Percentiles rank a stretch among this genome's conserved stretches.
Evolutionary conservation across 768 basidiomycete species (phyloP).

Genomic region (Hypholoma sublateritium): DNA sequence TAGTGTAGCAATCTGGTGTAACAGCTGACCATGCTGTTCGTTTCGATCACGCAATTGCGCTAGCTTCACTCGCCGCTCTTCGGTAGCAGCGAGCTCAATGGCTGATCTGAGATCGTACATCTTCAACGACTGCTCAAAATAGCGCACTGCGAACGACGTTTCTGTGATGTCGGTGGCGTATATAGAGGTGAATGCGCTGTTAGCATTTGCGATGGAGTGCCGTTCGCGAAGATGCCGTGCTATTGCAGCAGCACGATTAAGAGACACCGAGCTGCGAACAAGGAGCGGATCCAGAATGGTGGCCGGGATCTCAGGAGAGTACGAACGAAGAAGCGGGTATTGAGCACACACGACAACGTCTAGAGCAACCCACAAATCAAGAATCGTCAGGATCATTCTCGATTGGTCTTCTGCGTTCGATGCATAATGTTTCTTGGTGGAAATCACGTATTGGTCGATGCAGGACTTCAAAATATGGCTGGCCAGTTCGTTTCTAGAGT

Average conservation of each 20-base stretch:
- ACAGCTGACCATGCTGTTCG: constrained; percentile 17
- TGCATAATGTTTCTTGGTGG: constrained; percentile 24
- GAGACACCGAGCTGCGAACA: constrained; percentile 27
- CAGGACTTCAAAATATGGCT: constrained; percentile 23
- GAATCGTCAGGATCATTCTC: constrained; percentile 42
- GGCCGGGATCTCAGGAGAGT: constrained; percentile 44
- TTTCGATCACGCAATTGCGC: constrained; percentile 26
- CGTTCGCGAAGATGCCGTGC: constrained; percentile 31
- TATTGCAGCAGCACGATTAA: constrained; percentile 27
- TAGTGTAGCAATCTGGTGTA: neutral
- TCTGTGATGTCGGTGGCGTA: constrained; percentile 25
- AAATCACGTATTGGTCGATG: constrained; percentile 18
- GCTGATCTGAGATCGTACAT: constrained; percentile 20
- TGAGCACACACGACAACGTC: constrained; percentile 35
- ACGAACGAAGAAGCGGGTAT: constrained; percentile 39
- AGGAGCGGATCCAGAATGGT: constrained; percentile 40
- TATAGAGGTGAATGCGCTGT: constrained; percentile 25
- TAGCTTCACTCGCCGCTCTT: constrained; percentile 17
- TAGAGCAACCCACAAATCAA: constrained; percentile 50
- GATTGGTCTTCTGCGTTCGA: constrained; percentile 39
- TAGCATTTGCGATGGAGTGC: constrained; percentile 27
- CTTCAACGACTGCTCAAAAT: constrained; percentile 22
- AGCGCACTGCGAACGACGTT: constrained; percentile 33
- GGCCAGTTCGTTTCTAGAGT: constrained; percentile 14
- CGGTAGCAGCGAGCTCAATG: constrained; percentile 28